Evolutionary conservation across 495 filamentous ascomycete genomes (phyloP), one percentile per base, ranked within the genome.

Genomic region (Lasiosphaeris hirsuta): DNA sequence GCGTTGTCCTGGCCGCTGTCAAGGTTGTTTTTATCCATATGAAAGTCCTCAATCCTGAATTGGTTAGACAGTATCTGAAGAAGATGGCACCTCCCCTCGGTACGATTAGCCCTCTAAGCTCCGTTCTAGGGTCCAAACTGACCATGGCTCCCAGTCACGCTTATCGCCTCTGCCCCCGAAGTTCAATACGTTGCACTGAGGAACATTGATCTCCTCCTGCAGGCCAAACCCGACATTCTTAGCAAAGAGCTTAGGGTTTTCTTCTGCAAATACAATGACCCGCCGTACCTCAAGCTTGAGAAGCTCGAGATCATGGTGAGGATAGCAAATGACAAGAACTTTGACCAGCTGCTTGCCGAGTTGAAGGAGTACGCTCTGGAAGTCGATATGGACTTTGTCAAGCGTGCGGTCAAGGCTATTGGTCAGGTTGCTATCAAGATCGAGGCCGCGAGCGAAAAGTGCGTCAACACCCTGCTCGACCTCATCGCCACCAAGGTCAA

Each of bases 221-320:
- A 98, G 71, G 92, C 96, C 61, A 90, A 96, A 63, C 92, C 94
- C 2, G 92, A 96, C 66, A 96, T 98, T 48, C 78, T 98, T 1
- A 94, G 89, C 75, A 97, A 97, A 70, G 94, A 98, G 72, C 86
- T 98, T 50, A 86, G 94, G 46, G 94, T 98, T 2, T 98, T 98
- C 77, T 98, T 97, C 77, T 98, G 94, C 86, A 98, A 98, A 76
- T 98, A 98, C 77, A 97, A 98, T 69, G 94, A 98, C 67, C 94
- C 94, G 1, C 91, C 90, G 13, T 98, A 98, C 66, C 88, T 98
- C 72, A 98, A 98, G 69, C 84, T 98, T 34, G 86, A 96, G 71
- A 98, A 98, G 59, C 84, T 98, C 44, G 94, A 98, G 66, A 97
- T 97, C 56, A 97, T 98, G 94, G 92, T 98, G 13, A 87, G 95